Conservation (phyloP, 2,329 filamentous ascomycete species). For the Coniochaeta sp. region DNA sequence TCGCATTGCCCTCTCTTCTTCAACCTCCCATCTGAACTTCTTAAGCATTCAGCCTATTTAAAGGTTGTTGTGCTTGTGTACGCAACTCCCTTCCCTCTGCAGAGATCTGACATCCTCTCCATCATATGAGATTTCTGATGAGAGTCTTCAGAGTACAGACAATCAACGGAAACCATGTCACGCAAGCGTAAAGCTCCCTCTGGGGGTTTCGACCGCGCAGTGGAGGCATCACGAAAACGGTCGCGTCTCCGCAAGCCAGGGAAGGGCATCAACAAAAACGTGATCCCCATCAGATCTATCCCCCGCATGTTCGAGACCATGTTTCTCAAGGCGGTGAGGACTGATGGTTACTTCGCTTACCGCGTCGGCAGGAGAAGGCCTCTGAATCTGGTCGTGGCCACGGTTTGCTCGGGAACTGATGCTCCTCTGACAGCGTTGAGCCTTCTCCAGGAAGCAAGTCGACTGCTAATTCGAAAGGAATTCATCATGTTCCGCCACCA, state of each 20-base stretch:
- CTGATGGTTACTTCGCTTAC: background rate
- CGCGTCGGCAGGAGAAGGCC: background rate
- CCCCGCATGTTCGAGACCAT: conserved; percentile 22
- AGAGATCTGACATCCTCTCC: background rate
- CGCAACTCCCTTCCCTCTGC: background rate
- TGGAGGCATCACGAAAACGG: background rate
- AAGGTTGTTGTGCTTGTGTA: background rate
- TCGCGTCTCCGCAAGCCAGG: background rate
- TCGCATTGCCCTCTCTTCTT: background rate
- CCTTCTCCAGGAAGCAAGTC: conserved; percentile 38
- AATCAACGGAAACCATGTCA: background rate
- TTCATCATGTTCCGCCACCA: conserved; percentile 35
- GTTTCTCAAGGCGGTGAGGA: conserved; percentile 5
- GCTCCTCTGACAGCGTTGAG: conserved; percentile 60
- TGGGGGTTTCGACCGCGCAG: background rate
- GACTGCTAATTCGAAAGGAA: background rate
- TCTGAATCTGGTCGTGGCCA: conserved; percentile 39
- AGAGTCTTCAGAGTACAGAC: background rate
- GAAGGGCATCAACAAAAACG: background rate
- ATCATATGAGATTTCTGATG: background rate
- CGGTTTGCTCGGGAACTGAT: conserved; percentile 74
- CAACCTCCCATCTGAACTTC: background rate
- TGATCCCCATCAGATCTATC: background rate
- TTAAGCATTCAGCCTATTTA: background rate
- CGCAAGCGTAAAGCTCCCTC: background rate